Evolutionary conservation across 1,139 yeast species (phyloP), one percentile per base, ranked within the genome.

Genomic region (Lodderomyces beijingensis): DNA sequence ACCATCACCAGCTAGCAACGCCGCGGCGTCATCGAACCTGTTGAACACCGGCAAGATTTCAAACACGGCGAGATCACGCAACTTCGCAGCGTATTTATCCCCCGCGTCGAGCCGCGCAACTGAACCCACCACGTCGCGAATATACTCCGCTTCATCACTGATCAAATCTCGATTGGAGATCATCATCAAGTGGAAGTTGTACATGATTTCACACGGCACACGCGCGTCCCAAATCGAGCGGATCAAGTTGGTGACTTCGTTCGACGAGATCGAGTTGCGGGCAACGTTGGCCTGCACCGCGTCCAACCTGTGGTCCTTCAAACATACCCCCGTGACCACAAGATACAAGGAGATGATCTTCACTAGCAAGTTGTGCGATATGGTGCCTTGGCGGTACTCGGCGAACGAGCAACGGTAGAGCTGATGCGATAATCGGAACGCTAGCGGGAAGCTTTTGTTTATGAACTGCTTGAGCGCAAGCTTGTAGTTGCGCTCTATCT

Each of bases 381-480:
- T 51, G 21, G 49, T 41, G 11, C 59, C 63, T 23, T 53, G 48
- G 9, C 40, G 38, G 30, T 48, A 52, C 31, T 56, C 56, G 5
- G 42, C 38, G 33, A 56, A 51, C 11, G 57, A 39, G 9, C 40
- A 39, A 12, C 41, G 41, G 38, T 55, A 60, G 26, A 63, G 46
- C 30, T 49, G 44, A 27, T 45, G 46, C 16, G 56, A 49, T 13
- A 65, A 44, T 16, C 43, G 53, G 40, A 50, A 66, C 5, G 73
- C 64, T 32, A 53, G 51, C 4, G 45, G 49, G 31, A 66, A 59
- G 39, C 62, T 57, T 45, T 59, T 63, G 43, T 63, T 65, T 45
- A 62, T 55, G 43, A 68, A 68, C 35, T 55, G 54, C 46, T 67
- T 68, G 34, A 64, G 46, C 0, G 73, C 61, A 27, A 66, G 44